Evolutionary conservation across 2,329 filamentous ascomycete genomes (phyloP).

Genomic region (Colletotrichum liriopes): DNA sequence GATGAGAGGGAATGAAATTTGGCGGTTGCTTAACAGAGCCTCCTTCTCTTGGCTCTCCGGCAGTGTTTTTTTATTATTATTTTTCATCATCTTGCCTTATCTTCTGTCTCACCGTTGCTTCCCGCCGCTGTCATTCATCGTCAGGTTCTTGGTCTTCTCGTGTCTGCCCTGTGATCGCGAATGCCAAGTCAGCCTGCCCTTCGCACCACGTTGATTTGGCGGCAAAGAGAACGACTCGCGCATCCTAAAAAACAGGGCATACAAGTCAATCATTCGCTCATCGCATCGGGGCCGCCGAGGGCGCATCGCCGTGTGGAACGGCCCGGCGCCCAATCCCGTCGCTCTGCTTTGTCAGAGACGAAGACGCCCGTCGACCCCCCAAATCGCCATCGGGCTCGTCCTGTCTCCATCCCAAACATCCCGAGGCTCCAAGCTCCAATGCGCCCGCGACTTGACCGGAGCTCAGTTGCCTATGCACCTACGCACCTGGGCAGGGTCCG

Average conservation of each 20-base stretch:
- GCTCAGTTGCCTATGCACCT: neutral
- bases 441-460: too few species aligned
- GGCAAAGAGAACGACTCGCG: neutral
- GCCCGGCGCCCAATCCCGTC: constrained; percentile 35
- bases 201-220: neutral
- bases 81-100: neutral
- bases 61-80: neutral
- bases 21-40: constrained; percentile 2
- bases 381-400: neutral
- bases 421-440: neutral
- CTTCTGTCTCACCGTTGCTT: too few species aligned
- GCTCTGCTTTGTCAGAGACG: constrained; percentile 32
- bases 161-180: neutral
- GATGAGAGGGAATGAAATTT: neutral
- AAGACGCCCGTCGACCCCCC: constrained; percentile 1
- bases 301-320: neutral
- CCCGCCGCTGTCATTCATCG: neutral
- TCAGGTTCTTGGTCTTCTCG: neutral
- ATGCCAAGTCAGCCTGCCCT: constrained; percentile 19
- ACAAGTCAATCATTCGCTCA: constrained; percentile 5
- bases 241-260: constrained; percentile 18
- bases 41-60: constrained; percentile 32
- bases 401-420: neutral
- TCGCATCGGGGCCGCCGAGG: constrained; percentile 32
- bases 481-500: neutral